Evolutionary conservation across 345 rosid species (phyloP).

Genomic region (Jatropha curcas): DNA sequence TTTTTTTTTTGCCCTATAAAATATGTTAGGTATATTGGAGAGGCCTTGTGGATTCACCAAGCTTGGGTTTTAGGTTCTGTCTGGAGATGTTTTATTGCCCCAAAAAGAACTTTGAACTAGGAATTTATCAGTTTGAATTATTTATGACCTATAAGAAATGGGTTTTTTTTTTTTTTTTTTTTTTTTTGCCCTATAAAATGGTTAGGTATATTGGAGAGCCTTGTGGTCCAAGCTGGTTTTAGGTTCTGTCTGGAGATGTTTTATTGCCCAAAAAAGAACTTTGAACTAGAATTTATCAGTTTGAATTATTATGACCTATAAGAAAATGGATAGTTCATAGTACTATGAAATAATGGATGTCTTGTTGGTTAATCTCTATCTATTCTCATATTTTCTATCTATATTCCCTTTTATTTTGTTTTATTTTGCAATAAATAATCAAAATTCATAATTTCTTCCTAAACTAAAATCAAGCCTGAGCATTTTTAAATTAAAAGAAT

Average conservation of each 20-base stretch:
- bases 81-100: background rate
- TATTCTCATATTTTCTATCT: no score
- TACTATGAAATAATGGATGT: no score
- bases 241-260: background rate
- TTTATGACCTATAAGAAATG: no score
- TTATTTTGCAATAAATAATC: no score
- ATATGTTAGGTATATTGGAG: background rate
- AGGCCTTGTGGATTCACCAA: conserved; percentile 7
- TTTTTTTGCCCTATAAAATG: no score
- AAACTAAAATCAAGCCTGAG: background rate
- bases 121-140: no score
- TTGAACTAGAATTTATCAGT: no score
- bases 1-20: background rate
- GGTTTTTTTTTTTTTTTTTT: no score
- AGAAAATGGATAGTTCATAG: no score
- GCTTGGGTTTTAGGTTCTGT: background rate
- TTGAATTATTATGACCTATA: no score
- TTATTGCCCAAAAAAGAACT: background rate
- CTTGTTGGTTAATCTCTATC: no score
- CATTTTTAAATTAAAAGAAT: background rate
- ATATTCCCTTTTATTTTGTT: no score
- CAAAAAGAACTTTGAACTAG: background rate
- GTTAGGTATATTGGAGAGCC: background rate
- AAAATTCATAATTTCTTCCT: background rate
- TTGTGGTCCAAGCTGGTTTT: background rate